These are phyloP conservation scores for Ascochyta viciae-villosae DNA, from an alignment of 2,329 filamentous ascomycete species.

Conservation along the genomic window DNA sequence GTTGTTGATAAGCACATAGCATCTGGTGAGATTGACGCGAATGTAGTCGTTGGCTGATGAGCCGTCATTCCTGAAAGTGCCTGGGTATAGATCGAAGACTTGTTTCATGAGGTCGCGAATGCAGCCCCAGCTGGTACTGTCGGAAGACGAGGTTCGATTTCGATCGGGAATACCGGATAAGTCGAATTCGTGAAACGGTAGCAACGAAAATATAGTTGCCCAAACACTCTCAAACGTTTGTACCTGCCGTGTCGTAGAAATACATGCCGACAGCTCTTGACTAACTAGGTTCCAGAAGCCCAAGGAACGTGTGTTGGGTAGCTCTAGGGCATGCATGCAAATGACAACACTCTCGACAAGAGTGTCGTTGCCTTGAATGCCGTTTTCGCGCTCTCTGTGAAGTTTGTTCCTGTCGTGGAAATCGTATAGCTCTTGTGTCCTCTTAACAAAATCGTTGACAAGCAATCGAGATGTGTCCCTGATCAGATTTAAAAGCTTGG, in stretches of 20 bases:
- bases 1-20: constrained; percentile 58
- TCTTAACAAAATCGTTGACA: constrained; percentile 43
- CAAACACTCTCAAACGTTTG: constrained; percentile 48
- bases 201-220: constrained; percentile 58
- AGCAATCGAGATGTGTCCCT: constrained; percentile 47
- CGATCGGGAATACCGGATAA: constrained; percentile 54
- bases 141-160: constrained; percentile 50
- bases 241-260: constrained; percentile 33
- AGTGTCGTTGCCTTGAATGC: constrained; percentile 55
- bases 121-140: constrained; percentile 59
- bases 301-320: constrained; percentile 34
- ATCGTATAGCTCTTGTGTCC: constrained; percentile 47
- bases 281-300: constrained; percentile 56
- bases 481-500: constrained; percentile 40
- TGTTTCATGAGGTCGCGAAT: constrained; percentile 56
- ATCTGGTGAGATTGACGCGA: constrained; percentile 59
- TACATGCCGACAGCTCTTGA: constrained; percentile 34
- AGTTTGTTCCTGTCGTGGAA: constrained; percentile 57
- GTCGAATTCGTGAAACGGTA: constrained; percentile 63
- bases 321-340: constrained; percentile 52
- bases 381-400: constrained; percentile 53
- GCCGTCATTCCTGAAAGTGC: constrained; percentile 47
- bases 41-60: constrained; percentile 63
- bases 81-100: constrained; percentile 56
- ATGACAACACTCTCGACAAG: constrained; percentile 57